phyloP scores from a whole-genome alignment of 2,329 filamentous ascomycete genomes.

The Talaromyces sp. region DNA sequence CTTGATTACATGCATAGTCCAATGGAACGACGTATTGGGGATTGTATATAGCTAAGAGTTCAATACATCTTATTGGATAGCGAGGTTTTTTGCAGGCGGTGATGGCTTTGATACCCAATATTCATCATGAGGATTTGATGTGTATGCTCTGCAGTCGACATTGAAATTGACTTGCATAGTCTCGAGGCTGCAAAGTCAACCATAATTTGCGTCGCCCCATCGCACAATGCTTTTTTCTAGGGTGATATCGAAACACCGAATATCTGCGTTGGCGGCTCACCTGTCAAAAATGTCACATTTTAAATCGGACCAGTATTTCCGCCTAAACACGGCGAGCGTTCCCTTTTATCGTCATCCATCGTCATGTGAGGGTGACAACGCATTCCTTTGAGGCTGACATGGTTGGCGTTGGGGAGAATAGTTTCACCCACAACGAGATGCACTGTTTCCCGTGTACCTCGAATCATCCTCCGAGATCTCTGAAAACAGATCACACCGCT shows the following conservation, averaged over 20 bases:
- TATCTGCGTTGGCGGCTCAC: background rate
- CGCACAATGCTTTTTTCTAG: background rate
- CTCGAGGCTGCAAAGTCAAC: background rate
- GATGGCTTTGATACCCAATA: constrained; percentile 5
- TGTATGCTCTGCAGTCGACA: background rate
- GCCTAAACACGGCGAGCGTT: background rate
- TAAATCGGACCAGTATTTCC: background rate
- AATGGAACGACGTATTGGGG: background rate
- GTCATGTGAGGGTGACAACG: background rate
- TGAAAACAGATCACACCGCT: background rate
- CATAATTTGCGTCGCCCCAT: background rate
- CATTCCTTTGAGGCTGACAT: background rate
- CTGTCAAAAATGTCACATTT: background rate
- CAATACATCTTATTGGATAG: constrained; percentile 1
- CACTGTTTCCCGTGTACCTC: background rate
- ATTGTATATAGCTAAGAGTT: background rate
- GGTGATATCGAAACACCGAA: background rate
- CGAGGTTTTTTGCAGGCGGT: background rate
- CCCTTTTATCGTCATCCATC: background rate
- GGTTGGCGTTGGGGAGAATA: background rate
- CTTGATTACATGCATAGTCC: constrained; percentile 2
- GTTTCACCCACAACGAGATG: background rate
- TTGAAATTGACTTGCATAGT: background rate
- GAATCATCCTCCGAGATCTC: background rate
- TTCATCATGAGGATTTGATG: background rate